phyloP scores from a whole-genome alignment of 2,329 filamentous ascomycete species.

The Penicillium aurantiogriseum region DNA sequence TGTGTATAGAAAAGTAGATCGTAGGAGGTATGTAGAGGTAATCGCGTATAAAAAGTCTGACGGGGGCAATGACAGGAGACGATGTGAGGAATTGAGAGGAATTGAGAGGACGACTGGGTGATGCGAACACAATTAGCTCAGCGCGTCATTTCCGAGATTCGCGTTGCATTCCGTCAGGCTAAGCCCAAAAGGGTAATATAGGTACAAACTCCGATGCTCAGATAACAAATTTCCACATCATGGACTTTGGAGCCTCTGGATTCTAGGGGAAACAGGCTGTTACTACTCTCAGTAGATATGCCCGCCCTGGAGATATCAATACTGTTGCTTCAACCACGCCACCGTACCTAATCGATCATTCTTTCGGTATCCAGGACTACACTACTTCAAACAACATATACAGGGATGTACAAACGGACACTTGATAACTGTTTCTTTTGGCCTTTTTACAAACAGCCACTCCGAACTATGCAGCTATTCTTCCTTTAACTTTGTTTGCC shows the following conservation, averaged over 20 bases:
- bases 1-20: background rate
- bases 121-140: constrained; percentile 18
- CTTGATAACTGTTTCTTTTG: background rate
- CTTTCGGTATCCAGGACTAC: constrained; percentile 1
- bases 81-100: constrained; percentile 1
- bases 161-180: constrained; percentile 28
- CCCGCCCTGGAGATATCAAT: background rate
- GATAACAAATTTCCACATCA: background rate
- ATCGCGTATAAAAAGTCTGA: background rate
- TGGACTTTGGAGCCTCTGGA: background rate
- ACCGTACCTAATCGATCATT: background rate
- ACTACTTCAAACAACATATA: background rate
- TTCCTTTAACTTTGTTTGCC: background rate
- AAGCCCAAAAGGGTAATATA: constrained; percentile 31
- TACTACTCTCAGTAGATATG: background rate
- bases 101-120: background rate
- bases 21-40: background rate
- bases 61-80: background rate
- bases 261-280: background rate
- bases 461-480: background rate
- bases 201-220: constrained; percentile 21
- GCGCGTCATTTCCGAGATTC: constrained; percentile 20
- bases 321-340: too few species aligned
- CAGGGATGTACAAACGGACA: background rate
- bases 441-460: background rate